phyloP scores from a whole-genome alignment of 2,329 filamentous ascomycete genomes.

The Fusarium sp. region DNA sequence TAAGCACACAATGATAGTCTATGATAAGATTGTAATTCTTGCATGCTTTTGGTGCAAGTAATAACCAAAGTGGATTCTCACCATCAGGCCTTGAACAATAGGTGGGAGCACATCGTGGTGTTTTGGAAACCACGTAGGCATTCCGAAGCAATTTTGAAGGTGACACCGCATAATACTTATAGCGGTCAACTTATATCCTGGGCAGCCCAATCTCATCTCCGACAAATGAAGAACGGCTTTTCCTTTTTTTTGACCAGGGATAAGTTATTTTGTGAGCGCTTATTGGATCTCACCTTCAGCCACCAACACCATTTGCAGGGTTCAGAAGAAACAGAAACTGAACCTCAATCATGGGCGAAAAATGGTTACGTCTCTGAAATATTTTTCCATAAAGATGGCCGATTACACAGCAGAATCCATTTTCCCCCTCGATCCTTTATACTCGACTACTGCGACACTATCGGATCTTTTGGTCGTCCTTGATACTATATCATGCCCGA shows the following conservation, averaged over 20 bases:
- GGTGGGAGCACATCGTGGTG: background rate
- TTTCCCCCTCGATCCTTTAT: background rate
- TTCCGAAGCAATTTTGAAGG: background rate
- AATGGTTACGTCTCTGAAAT: background rate
- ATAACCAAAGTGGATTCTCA: background rate
- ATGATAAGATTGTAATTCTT: background rate
- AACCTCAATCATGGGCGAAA: background rate
- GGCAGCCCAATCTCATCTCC: background rate
- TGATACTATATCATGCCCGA: background rate
- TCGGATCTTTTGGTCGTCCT: no score
- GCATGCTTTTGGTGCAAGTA: background rate
- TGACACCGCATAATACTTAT: background rate
- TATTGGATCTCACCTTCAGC: background rate
- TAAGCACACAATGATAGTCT: background rate
- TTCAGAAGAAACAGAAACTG: background rate
- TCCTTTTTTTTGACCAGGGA: background rate
- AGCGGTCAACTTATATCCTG: background rate
- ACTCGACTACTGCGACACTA: background rate
- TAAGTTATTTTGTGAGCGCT: background rate
- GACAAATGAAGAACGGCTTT: background rate
- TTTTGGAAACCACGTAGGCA: background rate
- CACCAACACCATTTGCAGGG: background rate
- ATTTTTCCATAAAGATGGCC: background rate
- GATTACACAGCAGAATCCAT: no score
- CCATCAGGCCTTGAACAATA: background rate